Percentiles rank a stretch among this genome's conserved stretches.
These are phyloP conservation scores for Podospora conica DNA, from an alignment of 495 filamentous ascomycete species.

Conservation along the genomic window DNA sequence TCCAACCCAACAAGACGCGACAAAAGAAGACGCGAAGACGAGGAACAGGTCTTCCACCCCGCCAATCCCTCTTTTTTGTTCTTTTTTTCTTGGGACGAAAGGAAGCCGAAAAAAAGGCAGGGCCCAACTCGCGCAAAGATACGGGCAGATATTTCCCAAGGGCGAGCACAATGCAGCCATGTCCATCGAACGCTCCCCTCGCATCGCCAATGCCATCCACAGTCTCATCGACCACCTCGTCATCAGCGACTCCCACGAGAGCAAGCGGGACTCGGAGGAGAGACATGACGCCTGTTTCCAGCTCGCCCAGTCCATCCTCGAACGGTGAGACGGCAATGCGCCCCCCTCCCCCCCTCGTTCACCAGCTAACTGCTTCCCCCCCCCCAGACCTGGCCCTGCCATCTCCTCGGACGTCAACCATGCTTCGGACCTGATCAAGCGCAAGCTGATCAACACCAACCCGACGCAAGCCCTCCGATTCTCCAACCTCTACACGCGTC, in stretches of 20 bases:
- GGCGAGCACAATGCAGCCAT: slow-evolving; percentile 36
- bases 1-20: background rate
- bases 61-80: background rate
- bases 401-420: slow-evolving; percentile 69
- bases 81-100: background rate
- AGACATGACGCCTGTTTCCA: slow-evolving; percentile 48
- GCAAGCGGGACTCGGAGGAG: slow-evolving; percentile 44
- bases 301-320: slow-evolving; percentile 43
- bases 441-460: slow-evolving; percentile 68
- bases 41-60: background rate
- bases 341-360: background rate
- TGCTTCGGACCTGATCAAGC: slow-evolving; percentile 84
- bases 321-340: slow-evolving; percentile 34
- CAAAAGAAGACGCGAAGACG: background rate
- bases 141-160: too few species aligned
- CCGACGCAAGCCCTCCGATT: slow-evolving; percentile 84
- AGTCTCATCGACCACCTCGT: slow-evolving; percentile 51
- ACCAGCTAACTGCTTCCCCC: slow-evolving; percentile 12
- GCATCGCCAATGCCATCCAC: slow-evolving; percentile 49
- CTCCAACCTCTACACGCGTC: slow-evolving; percentile 77
- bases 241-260: slow-evolving; percentile 43
- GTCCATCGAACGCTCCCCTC: slow-evolving; percentile 38
- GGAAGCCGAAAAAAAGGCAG: background rate
- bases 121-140: background rate
- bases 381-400: slow-evolving; percentile 25